Base-by-base conservation (phyloP, 2,329 filamentous ascomycete species). In the Teratosphaeria zuluensis region DNA sequence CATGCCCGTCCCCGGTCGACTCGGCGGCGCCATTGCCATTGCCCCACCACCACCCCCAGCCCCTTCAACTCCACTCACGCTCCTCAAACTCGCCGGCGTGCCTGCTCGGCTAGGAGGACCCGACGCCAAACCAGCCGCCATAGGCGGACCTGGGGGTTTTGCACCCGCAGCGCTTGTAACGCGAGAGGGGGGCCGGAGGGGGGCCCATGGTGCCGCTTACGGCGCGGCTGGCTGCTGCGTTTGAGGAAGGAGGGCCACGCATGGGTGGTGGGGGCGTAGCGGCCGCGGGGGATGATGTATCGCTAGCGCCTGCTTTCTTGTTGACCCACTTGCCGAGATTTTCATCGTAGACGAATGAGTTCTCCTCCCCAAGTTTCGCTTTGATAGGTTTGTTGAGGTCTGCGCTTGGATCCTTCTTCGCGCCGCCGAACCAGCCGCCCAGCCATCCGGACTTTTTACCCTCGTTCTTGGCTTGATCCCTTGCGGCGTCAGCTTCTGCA, bases 251-350 rank as follows among this genome's bases (percentile, higher is more conserved):
- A 58, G 77, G 76, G 5, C 78, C 81, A 65, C 81, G 85, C 52
- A 54, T 54, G 0, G 92, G 92, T 1, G 94, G 92, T 1, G 92
- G 89, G 0, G 91, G 85, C 1, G 85, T 85, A 53, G 77, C 70
- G n/a, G 77, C 74, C 28, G 79, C 71, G 32, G 81, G 78, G 63
- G 84, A 81, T 8, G 31, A 16, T 9, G 82, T 77, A 30, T 81
- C 77, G 8, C 88, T 86, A 7, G 83, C 81, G 14, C 77, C 77
- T 12, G 86, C 86, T 72, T 96, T 96, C 79, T 96, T 96, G 78
- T 99, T 97, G 72, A 99, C 81, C 95, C 95, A 99, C 72, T 94
- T 91, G 78, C 95, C 95, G 56, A 96, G 82, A n/a, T 96, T 89
- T 2, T 91, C 88, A 70, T 99, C 94, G 69, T 94, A 99, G 65